Base-by-base conservation (phyloP, 2,329 filamentous ascomycete species). In the Xylaria multiplex region DNA sequence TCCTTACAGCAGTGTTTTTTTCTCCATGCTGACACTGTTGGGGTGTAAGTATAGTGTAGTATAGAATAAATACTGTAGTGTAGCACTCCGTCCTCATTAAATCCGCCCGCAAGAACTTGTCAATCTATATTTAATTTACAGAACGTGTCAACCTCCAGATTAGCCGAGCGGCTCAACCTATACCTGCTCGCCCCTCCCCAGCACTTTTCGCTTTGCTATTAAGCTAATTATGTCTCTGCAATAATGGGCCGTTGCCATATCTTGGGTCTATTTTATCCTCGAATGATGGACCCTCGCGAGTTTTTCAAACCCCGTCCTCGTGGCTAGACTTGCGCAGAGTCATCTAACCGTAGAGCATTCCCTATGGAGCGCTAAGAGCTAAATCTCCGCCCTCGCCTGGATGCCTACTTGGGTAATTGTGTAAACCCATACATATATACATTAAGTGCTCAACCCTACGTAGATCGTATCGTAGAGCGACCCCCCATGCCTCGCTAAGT, bases 131-230 rank as follows among this genome's bases (percentile, higher is more conserved):
- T 70, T 71, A 73, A 73, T 73, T 48, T 63, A 61, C 64, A 54
- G 62, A 64, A 62, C 62, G 65, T 56, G 59, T 46, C 60, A 52
- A 69, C 60, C 56, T 66, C 58, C 62, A 60, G 6, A 73, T 73
- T 73, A 73, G 72, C 72, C 72, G 72, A 73, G 63, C 59, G 56
- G 49, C 35, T 69, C 56, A 68, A 53, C 64, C 59, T 56, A 22
- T 11, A 55, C 24, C 48, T 62, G 13, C 22, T 22, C 7, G 13
- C 30, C 60, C 52, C 59, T 42, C 43, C 53, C 59, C 60, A 49
- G 43, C 43, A 66, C 37, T 32, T 42, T 37, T 63, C 65, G 27
- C 27, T 27, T 64, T 50, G 6, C 49, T 22, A 40, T 32, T 32
- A 24, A 43, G 8, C 54, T 59, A 24, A 42, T 48, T 37, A n/a